A percentile compares a stretch with the other conserved stretches of the same genome.
These are phyloP conservation scores for Beauveria medogensis DNA, from an alignment of 2,329 filamentous ascomycete genomes.

Conservation along the genomic window DNA sequence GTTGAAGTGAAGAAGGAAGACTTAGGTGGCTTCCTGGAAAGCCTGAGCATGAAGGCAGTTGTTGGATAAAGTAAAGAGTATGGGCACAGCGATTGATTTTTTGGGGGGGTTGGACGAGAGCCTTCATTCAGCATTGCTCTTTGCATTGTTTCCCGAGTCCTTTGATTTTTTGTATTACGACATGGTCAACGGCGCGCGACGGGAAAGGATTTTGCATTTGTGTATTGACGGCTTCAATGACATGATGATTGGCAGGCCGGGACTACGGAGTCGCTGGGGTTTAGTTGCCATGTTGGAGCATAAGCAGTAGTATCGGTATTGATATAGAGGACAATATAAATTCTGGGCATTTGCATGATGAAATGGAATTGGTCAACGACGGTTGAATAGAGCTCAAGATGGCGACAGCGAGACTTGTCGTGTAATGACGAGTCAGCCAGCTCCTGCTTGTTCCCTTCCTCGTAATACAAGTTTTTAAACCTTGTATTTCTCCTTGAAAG, in stretches of 20 bases:
- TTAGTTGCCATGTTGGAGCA: neutral
- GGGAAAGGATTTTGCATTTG: neutral
- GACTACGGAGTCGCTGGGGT: neutral
- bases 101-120: neutral
- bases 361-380: neutral
- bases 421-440: too few relatives aligned
- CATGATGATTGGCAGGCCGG: neutral
- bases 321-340: slow-evolving; percentile 1
- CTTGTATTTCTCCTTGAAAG: too few relatives aligned
- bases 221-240: neutral
- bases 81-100: slow-evolving; percentile 8
- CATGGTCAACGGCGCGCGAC: slow-evolving; percentile 1
- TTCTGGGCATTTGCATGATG: slow-evolving; percentile 3
- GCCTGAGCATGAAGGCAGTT: slow-evolving; percentile 83
- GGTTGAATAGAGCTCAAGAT: too few relatives aligned
- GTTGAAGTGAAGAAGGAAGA: slow-evolving; percentile 98
- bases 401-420: too few relatives aligned
- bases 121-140: neutral
- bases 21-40: slow-evolving; percentile 80
- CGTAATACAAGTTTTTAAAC: too few relatives aligned
- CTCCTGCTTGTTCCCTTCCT: too few relatives aligned
- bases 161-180: neutral
- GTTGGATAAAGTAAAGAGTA: slow-evolving; percentile 39
- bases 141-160: neutral
- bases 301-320: slow-evolving; percentile 1